Base-by-base conservation (phyloP, 2,329 filamentous ascomycete species). In the Rugonectria rugulosa region DNA sequence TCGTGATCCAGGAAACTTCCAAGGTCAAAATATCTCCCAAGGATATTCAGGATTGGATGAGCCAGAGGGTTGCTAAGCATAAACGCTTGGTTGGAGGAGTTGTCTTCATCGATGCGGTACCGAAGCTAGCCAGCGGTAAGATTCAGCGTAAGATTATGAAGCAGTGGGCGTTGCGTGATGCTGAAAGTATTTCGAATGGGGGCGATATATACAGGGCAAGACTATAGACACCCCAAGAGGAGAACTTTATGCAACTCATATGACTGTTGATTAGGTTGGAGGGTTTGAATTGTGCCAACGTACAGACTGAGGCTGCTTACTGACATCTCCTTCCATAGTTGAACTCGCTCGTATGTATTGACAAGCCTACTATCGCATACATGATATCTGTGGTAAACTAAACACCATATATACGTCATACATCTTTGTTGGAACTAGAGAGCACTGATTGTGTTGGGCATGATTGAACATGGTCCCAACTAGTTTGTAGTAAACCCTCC, bases 91-190 rank as follows among this genome's bases (percentile, higher is more conserved):
- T 73, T 1, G 81, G 81, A 3, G 81, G 81, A 4, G 76, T 84
- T 23, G 72, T 77, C 21, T 84, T 85, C 56, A 76, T 86, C 6
- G 78, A 84, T 43, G 80, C 81, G 59, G 78, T 86, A 48, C 83
- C 83, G 1, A 85, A 84, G 67, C 70, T 84, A 40, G 77, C 80
- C 11, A 81, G 79, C 56, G 83, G 83, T 8, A 87, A 86, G 75
- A 85, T 86, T 45, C 75, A 81, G 67, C 73, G 82, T 43, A 84
- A 84, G 62, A 67, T 79, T 6, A 73, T 86, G 72, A 78, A 79
- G 61, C 81, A 84, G 37, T 85, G 81, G 82, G 78, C 82, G 6
- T 84, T 82, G 71, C 72, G 73, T 54, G 83, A 86, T 68, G 79
- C 77, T 1, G 62, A 53, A 8, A 66, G 65, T 41, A 57, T 75